Percentiles rank a stretch among this genome's conserved stretches.
phyloP scores from a whole-genome alignment of 768 basidiomycete genomes.

The Lactarius akahatsu region DNA sequence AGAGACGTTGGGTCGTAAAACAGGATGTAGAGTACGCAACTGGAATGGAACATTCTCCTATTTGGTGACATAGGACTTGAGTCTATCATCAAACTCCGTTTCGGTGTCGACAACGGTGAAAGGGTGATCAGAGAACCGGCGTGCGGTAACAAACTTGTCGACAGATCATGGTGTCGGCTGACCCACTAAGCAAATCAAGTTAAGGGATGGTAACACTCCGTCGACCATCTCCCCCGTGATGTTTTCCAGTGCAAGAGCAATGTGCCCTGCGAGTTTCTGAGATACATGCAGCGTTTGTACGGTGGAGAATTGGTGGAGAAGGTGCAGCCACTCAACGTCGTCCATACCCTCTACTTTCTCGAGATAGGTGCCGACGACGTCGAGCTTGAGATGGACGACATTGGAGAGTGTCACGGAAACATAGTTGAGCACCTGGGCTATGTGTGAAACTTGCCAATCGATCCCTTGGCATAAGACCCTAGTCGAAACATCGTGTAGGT shows the following conservation, averaged over 20 bases:
- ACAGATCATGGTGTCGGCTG: too few relatives aligned
- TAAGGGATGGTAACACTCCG: background rate
- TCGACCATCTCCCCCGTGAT: background rate
- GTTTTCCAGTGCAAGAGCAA: background rate
- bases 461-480: background rate
- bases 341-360: background rate
- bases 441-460: background rate
- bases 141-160: background rate
- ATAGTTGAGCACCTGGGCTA: background rate
- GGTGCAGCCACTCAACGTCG: background rate
- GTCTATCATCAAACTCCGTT: too few relatives aligned
- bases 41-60: background rate
- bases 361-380: background rate
- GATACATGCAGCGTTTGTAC: background rate
- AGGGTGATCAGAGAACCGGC: too few relatives aligned
- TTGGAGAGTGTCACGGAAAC: background rate
- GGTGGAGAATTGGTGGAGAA: background rate
- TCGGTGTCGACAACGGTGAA: too few relatives aligned
- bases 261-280: background rate
- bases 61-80: too few relatives aligned
- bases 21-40: background rate
- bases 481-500: too few relatives aligned
- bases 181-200: background rate
- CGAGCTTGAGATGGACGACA: background rate
- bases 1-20: background rate